A percentile compares a stretch with the other conserved stretches of the same genome.
Conservation (phyloP, 177 flowering plant genomes). For the Telopea speciosissima region DNA sequence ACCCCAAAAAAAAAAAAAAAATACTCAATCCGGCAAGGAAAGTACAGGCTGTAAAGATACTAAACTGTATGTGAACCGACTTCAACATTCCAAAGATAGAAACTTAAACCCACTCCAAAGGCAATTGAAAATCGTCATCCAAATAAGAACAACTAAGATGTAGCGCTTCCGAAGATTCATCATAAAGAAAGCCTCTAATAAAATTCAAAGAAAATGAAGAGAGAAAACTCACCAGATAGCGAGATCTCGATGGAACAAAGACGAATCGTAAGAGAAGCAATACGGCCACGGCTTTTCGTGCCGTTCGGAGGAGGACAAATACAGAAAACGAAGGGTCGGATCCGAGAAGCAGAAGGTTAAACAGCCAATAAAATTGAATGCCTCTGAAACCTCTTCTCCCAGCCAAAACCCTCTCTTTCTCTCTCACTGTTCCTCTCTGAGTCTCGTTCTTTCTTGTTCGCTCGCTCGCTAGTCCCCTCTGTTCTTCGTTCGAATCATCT, state of each 20-base stretch:
- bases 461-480: too few relatives aligned
- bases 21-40: not conserved
- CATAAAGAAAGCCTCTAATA: not conserved
- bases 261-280: not conserved
- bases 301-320: not conserved
- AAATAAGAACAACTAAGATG: not conserved
- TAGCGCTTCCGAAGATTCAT: not conserved
- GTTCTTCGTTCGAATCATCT: too few relatives aligned
- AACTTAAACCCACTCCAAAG: not conserved
- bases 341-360: constrained; percentile 7
- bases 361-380: constrained; percentile 5
- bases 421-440: constrained; percentile 9
- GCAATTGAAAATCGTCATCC: not conserved
- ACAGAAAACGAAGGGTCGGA: constrained; percentile 5
- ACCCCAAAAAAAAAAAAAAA: not conserved
- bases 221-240: constrained; percentile 29
- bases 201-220: not conserved
- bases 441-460: not conserved
- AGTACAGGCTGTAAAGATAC: not conserved
- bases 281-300: too few relatives aligned
- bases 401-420: constrained; percentile 4
- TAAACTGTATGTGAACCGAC: too few relatives aligned
- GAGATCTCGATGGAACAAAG: constrained; percentile 25
- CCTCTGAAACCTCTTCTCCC: constrained; percentile 7
- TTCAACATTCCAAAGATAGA: too few relatives aligned